These are phyloP conservation scores for Cubamyces sp. DNA, from an alignment of 768 basidiomycete genomes.

Conservation along the genomic window DNA sequence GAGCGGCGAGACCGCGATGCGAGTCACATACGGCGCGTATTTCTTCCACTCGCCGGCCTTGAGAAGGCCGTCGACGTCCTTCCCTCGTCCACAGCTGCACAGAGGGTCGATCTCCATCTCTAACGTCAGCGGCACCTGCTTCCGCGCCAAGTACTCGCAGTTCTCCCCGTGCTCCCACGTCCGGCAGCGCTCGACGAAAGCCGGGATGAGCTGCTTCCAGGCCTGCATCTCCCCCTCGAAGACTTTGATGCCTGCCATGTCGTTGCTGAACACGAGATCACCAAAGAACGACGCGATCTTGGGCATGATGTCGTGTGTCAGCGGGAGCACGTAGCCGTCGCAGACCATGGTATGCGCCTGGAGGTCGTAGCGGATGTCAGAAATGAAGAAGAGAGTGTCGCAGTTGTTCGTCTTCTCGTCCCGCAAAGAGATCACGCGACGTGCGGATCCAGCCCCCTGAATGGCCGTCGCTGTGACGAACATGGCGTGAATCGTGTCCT, in stretches of 20 bases:
- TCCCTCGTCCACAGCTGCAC: slow-evolving; percentile 57
- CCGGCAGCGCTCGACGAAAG: slow-evolving; percentile 57
- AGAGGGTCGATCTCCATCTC: slow-evolving; percentile 45
- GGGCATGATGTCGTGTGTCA: slow-evolving; percentile 31
- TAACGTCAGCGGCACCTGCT: slow-evolving; percentile 42
- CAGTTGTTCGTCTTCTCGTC: slow-evolving; percentile 26
- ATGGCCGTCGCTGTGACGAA: slow-evolving; percentile 35
- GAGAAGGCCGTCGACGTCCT: slow-evolving; percentile 45
- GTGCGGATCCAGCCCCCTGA: slow-evolving; percentile 22
- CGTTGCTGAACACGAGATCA: slow-evolving; percentile 19
- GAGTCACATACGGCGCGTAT: slow-evolving; percentile 48
- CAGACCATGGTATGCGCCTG: slow-evolving; percentile 53
- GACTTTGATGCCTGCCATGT: slow-evolving; percentile 11
- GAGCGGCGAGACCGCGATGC: slow-evolving; percentile 55
- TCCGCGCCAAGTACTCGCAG: slow-evolving; percentile 50
- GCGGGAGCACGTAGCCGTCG: slow-evolving; percentile 53
- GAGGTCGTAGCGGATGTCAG: slow-evolving; percentile 50
- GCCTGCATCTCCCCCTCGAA: slow-evolving; percentile 41
- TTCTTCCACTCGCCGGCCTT: slow-evolving; percentile 40
- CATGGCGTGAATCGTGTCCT: slow-evolving; percentile 38
- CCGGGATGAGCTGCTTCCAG: slow-evolving; percentile 58
- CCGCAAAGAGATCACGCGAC: slow-evolving; percentile 29
- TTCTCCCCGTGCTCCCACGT: slow-evolving; percentile 50
- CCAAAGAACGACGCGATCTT: slow-evolving; percentile 36
- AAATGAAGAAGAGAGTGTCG: slow-evolving; percentile 52